Evolutionary conservation across 1,284 basidiomycete genomes (phyloP).

Genomic region (Psilocybe mexicana): DNA sequence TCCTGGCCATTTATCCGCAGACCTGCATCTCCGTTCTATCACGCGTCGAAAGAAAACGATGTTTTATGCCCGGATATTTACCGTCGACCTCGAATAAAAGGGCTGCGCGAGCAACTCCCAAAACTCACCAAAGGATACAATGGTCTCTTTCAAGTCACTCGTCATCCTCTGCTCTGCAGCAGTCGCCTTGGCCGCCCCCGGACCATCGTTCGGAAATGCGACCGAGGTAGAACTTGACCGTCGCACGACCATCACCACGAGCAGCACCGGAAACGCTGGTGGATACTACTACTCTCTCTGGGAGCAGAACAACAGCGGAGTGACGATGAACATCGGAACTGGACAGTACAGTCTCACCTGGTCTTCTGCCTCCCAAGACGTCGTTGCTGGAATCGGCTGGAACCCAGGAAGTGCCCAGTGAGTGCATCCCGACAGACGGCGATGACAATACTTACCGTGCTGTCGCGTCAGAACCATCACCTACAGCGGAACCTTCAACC

Average conservation of each 20-base stretch:
- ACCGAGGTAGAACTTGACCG: constrained; percentile 8
- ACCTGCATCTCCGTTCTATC: too few species aligned
- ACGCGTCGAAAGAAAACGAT: too few species aligned
- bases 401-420: too few species aligned
- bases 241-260: constrained; percentile 15
- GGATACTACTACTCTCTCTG: constrained; percentile 23
- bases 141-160: constrained; percentile 20
- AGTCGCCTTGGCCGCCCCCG: constrained; percentile 10
- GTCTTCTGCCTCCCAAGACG: constrained; percentile 14
- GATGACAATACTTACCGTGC: too few species aligned
- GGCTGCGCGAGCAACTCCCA: too few species aligned
- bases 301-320: constrained; percentile 19
- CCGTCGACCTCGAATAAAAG: too few species aligned
- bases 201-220: background rate
- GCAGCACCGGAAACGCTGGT: constrained; percentile 16
- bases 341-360: constrained; percentile 22
- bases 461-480: constrained; percentile 20
- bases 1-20: too few species aligned
- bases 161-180: constrained; percentile 17
- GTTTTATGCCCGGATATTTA: too few species aligned
- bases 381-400: too few species aligned
- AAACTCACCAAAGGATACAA: background rate
- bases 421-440: too few species aligned
- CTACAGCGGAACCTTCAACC: constrained; percentile 26
- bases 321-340: constrained; percentile 20